Conservation (phyloP, 2,329 filamentous ascomycete species). For the Biscogniauxia sp. region DNA sequence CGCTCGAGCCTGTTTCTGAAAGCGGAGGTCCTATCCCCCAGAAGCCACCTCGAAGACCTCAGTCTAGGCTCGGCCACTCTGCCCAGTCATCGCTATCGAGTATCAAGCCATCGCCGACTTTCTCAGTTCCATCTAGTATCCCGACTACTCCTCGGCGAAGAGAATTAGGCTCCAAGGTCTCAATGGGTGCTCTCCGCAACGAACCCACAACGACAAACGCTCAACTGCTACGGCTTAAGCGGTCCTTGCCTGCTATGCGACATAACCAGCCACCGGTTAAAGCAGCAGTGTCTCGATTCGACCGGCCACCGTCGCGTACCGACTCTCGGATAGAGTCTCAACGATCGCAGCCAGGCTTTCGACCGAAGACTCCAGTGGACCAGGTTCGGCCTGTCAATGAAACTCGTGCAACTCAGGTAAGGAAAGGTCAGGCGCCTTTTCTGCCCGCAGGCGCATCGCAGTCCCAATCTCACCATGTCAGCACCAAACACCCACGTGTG, state of each 20-base stretch:
- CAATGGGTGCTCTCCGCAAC: conserved; percentile 51
- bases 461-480: conserved; percentile 74
- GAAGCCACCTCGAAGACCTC: conserved; percentile 58
- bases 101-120: conserved; percentile 59
- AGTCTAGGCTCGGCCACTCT: conserved; percentile 67
- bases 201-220: conserved; percentile 65
- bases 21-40: conserved; percentile 68
- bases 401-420: conserved; percentile 48
- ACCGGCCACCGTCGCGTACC: conserved; percentile 59
- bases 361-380: conserved; percentile 72
- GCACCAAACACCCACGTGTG: conserved; percentile 65
- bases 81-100: conserved; percentile 67
- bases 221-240: conserved; percentile 63
- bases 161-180: conserved; percentile 55
- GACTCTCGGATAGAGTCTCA: conserved; percentile 51
- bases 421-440: conserved; percentile 69
- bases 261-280: conserved; percentile 52
- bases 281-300: conserved; percentile 45
- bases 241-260: conserved; percentile 61
- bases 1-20: conserved; percentile 90
- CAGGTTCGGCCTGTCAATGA: conserved; percentile 51
- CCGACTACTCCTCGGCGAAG: conserved; percentile 61
- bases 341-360: conserved; percentile 51
- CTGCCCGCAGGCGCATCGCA: conserved; percentile 73
- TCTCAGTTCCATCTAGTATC: conserved; percentile 51